Evolutionary conservation across 2,329 filamentous ascomycete species (phyloP).

Genomic region (Arthrobotrys pseudoclavata): DNA sequence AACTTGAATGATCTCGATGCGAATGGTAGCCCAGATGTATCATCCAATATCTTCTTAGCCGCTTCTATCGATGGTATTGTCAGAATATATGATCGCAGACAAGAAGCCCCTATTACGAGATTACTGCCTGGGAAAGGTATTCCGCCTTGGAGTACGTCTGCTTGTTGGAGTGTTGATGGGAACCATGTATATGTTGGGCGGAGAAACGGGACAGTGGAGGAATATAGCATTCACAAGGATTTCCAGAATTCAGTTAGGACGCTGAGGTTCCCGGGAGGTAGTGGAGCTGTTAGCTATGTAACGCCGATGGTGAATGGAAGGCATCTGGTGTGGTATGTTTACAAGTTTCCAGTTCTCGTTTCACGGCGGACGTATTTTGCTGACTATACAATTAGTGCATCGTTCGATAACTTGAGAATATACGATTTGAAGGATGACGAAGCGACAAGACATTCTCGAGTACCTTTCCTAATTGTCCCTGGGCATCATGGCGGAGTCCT

Average conservation of each 20-base stretch:
- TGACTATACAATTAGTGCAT: slow-evolving; percentile 32
- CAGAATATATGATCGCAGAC: slow-evolving; percentile 91
- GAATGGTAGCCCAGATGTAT: slow-evolving; percentile 66
- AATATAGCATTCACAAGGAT: slow-evolving; percentile 87
- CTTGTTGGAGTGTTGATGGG: slow-evolving; percentile 95
- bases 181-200: slow-evolving; percentile 95
- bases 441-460: slow-evolving; percentile 78
- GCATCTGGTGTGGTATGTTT: slow-evolving; percentile 83
- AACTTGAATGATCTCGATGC: slow-evolving; percentile 69
- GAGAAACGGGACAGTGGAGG: slow-evolving; percentile 92
- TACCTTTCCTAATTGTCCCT: slow-evolving; percentile 96
- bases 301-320: slow-evolving; percentile 91
- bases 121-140: slow-evolving; percentile 81
- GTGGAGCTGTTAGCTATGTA: slow-evolving; percentile 88
- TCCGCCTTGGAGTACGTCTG: slow-evolving; percentile 97
- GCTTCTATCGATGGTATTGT: slow-evolving; percentile 88
- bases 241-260: slow-evolving; percentile 80
- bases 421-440: slow-evolving; percentile 84
- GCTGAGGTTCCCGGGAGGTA: slow-evolving; percentile 89
- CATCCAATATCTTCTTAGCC: slow-evolving; percentile 85
- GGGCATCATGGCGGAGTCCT: slow-evolving; percentile 72
- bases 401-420: slow-evolving; percentile 74
- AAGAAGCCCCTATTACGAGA: slow-evolving; percentile 80
- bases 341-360: neutral
- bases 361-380: neutral